Base-by-base conservation (phyloP, 208 protist genomes). In the Naegleria lovaniensis region DNA sequence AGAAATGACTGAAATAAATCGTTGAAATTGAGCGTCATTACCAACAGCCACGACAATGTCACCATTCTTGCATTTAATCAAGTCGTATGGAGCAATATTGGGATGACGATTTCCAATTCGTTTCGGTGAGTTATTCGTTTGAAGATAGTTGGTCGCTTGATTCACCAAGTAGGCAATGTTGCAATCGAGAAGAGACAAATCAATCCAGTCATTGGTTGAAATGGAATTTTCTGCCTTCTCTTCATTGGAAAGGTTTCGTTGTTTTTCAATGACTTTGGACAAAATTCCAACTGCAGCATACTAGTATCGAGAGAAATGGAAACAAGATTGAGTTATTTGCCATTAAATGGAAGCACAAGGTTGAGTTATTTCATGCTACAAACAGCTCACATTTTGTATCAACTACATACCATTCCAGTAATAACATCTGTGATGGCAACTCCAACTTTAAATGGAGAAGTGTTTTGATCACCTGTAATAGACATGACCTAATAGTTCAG, bases 351-450 rank as follows among this genome's bases (percentile, higher is more conserved):
- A n/a, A n/a, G n/a, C n/a, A n/a, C n/a, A n/a, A n/a, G n/a, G n/a
- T n/a, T n/a, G n/a, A n/a, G n/a, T n/a, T n/a, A n/a, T n/a, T n/a
- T n/a, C n/a, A n/a, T n/a, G n/a, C n/a, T n/a, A n/a, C n/a, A n/a
- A n/a, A n/a, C n/a, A n/a, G n/a, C n/a, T n/a, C 55, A 19, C 19
- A 67, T 67, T 9, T 67, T 67, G 9, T 9, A 87, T 19, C 19
- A 52, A 43, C 9, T 9, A 76, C 52, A 1, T 39, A 48, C 43
- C 90, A 91, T 85, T 9, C 90, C 90, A n/a, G 90, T 91, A 11
- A 91, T 52, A 39, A 91, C 79, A 75, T 91, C 90, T 5, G 36
- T 29, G 0, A 91, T 58, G 9, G 90, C 90, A 7, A 90, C 85
- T 29, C 90, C 90, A 15, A 91, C 90, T 15, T 91, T 91, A 48